Base-by-base conservation (phyloP, 805 yeast species). In the Candida schatavii region DNA sequence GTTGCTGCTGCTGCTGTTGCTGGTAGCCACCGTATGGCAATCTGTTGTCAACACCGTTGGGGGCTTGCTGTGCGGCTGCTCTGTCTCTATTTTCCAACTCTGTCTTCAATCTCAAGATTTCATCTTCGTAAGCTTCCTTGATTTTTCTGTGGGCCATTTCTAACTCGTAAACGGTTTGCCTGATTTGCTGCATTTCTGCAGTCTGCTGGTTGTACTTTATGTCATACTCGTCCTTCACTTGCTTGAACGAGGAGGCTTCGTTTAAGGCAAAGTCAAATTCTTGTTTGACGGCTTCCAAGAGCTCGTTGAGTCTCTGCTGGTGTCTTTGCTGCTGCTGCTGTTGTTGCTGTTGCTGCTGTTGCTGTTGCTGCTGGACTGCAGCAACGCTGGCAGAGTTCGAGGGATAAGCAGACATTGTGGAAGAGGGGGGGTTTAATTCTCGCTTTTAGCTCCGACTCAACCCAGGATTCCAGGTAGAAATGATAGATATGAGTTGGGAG, bases 121-220 rank as follows among this genome's bases (percentile, higher is more conserved):
- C 98, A 55, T 87, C 96, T 64, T 91, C 97, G 66, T 91, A 93
- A 36, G 90, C 89, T 57, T 91, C 97, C 68, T 91, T 90, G 77
- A 93, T 86, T 60, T 88, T 87, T 53, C 96, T 77, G 70, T 91
- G 98, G 30, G 96, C 91, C 77, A 84, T 78, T 64, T 91, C 97
- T 55, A 91, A 77, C 61, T 93, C 98, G 59, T 83, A 89, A 22
- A 91, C 96, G 9, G 96, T 88, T 57, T 89, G 95, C 56, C 97
- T 80, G 44, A 91, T 89, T 61, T 87, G 95, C 59, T 89, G 90
- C 78, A 91, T 82, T 64, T 93, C 99, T 40, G 83, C 85, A 43
- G 88, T 83, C 66, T 91, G 97, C 67, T 90, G 97, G 59, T 79
- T 83, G 60, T 88, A 83, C 61, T 90, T 90, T 53, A 84, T 72